phyloP scores from a whole-genome alignment of 148 eudicot species.

The Pouteria glomerata region DNA sequence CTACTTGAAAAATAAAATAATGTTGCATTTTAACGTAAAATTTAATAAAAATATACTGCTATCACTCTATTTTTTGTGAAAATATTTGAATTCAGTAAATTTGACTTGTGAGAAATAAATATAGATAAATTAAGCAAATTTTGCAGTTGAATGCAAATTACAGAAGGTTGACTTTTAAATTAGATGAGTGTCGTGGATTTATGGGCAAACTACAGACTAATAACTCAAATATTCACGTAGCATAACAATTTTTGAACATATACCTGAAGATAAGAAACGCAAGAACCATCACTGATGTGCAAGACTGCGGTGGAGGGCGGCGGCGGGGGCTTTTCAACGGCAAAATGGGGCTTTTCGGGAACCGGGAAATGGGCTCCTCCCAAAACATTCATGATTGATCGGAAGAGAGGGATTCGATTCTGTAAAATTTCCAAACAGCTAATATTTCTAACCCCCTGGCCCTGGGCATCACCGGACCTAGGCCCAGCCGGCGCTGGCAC shows the following conservation, averaged over 20 bases:
- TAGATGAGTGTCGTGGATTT: no score
- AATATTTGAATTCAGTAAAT: no score
- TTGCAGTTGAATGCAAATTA: no score
- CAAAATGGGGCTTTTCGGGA: slow-evolving; percentile 31
- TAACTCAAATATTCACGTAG: background rate
- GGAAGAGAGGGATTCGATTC: slow-evolving; percentile 48
- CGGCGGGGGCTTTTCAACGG: slow-evolving; percentile 20
- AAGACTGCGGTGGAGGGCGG: slow-evolving; percentile 46
- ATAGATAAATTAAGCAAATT: no score
- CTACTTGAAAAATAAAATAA: no score
- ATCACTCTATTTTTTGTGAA: no score
- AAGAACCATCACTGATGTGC: slow-evolving; percentile 84
- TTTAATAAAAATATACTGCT: no score
- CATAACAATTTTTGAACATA: background rate
- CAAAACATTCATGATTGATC: slow-evolving; percentile 58
- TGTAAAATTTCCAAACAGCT: slow-evolving; percentile 70
- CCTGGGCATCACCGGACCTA: slow-evolving; percentile 5
- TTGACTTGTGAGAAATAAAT: no score
- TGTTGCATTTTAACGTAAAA: no score
- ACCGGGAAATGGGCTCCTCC: slow-evolving; percentile 35
- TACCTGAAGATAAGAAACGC: slow-evolving; percentile 72
- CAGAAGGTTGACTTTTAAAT: no score
- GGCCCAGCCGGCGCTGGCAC: slow-evolving; percentile 10
- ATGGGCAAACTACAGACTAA: no score
- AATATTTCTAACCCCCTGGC: slow-evolving; percentile 35